phyloP scores from a whole-genome alignment of 768 basidiomycete species.

The Exsudoporus frostii region DNA sequence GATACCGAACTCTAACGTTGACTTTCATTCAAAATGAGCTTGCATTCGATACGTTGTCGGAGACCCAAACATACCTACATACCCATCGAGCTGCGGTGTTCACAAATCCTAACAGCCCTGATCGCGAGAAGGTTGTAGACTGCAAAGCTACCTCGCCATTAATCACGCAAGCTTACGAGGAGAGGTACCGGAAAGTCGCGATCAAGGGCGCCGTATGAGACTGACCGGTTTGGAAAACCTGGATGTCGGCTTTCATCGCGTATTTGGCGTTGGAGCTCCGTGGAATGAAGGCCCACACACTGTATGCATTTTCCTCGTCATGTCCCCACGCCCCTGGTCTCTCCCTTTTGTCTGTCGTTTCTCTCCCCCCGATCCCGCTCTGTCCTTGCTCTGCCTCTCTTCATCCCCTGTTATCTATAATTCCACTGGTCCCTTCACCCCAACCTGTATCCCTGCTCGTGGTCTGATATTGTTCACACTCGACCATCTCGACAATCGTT shows the following conservation, averaged over 20 bases:
- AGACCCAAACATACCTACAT: constrained; percentile 65
- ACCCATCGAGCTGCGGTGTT: constrained; percentile 68
- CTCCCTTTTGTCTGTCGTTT: constrained; percentile 12
- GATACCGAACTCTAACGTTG: constrained; percentile 80
- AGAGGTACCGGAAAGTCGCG: constrained; percentile 81
- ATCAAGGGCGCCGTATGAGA: constrained; percentile 88
- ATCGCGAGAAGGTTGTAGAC: constrained; percentile 64
- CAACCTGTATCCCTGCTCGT: constrained; percentile 5
- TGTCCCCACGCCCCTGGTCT: constrained; percentile 7
- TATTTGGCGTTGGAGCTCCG: constrained; percentile 5
- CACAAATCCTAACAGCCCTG: constrained; percentile 58
- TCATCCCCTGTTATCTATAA: constrained; percentile 10
- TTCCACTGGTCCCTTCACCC: not conserved
- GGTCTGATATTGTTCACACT: not conserved
- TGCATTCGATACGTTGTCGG: constrained; percentile 69
- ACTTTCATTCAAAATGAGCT: constrained; percentile 77
- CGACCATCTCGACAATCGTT: not conserved
- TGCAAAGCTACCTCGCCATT: constrained; percentile 59
- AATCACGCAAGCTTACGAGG: constrained; percentile 66
- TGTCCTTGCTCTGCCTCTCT: constrained; percentile 10
- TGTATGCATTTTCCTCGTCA: constrained; percentile 12
- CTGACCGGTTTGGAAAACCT: not conserved
- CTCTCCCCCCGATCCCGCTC: constrained; percentile 5
- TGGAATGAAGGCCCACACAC: constrained; percentile 14
- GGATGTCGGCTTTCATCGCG: constrained; percentile 2